Conservation (phyloP, 1,139 yeast genomes). For the Taphrina flavorubra region DNA sequence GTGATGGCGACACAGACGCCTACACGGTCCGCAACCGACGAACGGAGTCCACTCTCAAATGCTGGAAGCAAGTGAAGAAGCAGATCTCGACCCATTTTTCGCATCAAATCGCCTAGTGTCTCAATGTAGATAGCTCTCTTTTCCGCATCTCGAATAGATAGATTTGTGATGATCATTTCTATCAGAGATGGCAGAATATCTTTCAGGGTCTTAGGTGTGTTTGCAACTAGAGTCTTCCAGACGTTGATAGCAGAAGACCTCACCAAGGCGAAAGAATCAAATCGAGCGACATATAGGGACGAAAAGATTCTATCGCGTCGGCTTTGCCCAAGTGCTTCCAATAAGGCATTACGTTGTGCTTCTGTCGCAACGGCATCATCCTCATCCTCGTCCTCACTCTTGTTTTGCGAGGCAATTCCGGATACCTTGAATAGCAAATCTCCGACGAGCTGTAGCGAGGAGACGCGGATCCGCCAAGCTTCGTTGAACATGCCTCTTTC, state of each 20-base stretch:
- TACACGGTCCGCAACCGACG: constrained; percentile 84
- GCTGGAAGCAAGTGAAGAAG: constrained; percentile 85
- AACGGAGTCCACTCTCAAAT: constrained; percentile 67
- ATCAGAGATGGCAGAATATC: constrained; percentile 88
- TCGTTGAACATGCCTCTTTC: constrained; percentile 85
- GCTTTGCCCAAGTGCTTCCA: constrained; percentile 81
- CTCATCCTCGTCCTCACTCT: constrained; percentile 49
- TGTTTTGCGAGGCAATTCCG: constrained; percentile 60
- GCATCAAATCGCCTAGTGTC: constrained; percentile 92
- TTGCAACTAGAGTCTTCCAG: constrained; percentile 95
- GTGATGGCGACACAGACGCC: constrained; percentile 94
- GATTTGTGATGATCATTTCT: constrained; percentile 74
- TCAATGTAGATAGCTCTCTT: constrained; percentile 91
- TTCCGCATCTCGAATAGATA: constrained; percentile 78
- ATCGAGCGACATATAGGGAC: constrained; percentile 86
- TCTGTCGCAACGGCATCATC: constrained; percentile 63
- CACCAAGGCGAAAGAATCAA: constrained; percentile 86
- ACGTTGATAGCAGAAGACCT: constrained; percentile 92
- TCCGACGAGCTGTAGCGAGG: constrained; percentile 96
- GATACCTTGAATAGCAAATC: constrained; percentile 92
- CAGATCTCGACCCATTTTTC: constrained; percentile 91
- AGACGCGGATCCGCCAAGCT: constrained; percentile 84
- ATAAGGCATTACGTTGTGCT: constrained; percentile 60
- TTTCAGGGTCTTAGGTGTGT: constrained; percentile 94
- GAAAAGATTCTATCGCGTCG: constrained; percentile 88